Percentiles rank a stretch among this genome's conserved stretches.
phyloP scores from a whole-genome alignment of 1,284 basidiomycete species.

The Heterobasidion parviporum region DNA sequence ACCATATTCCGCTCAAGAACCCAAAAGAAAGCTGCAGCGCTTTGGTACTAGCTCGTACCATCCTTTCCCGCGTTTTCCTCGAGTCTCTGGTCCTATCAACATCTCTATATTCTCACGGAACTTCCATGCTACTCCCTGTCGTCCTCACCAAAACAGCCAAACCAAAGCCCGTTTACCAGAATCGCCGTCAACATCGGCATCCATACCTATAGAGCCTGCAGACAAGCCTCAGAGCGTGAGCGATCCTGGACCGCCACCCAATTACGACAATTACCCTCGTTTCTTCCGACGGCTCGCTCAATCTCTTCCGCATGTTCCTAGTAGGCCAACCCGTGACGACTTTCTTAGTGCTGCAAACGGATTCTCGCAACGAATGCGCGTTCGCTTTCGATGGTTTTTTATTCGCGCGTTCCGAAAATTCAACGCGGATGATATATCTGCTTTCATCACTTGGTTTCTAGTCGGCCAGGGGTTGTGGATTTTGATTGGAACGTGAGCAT shows the following conservation, averaged over 20 bases:
- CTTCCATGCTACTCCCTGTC: not conserved
- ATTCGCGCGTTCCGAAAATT: constrained; percentile 94
- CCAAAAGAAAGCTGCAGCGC: not conserved
- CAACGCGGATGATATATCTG: constrained; percentile 95
- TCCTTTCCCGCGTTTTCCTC: not conserved
- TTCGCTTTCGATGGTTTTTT: constrained; percentile 98
- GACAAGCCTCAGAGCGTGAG: not conserved
- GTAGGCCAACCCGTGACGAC: constrained; percentile 81
- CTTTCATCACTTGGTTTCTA: constrained; percentile 91
- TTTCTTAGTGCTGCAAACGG: constrained; percentile 80
- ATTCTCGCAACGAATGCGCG: constrained; percentile 84
- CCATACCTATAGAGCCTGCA: not conserved
- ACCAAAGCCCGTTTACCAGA: not conserved
- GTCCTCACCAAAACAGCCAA: not conserved
- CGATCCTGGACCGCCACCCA: constrained; percentile 1
- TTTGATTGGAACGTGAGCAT: constrained; percentile 83
- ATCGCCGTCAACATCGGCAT: not conserved
- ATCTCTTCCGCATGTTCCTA: constrained; percentile 63
- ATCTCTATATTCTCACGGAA: not conserved
- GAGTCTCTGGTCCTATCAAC: not conserved
- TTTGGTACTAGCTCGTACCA: not conserved
- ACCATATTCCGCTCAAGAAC: not conserved
- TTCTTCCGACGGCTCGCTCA: constrained; percentile 72
- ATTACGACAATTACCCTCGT: constrained; percentile 62
- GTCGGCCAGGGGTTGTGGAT: constrained; percentile 94